Base-by-base conservation (phyloP, 2,329 filamentous ascomycete species). In the Epicoccum nigrum region DNA sequence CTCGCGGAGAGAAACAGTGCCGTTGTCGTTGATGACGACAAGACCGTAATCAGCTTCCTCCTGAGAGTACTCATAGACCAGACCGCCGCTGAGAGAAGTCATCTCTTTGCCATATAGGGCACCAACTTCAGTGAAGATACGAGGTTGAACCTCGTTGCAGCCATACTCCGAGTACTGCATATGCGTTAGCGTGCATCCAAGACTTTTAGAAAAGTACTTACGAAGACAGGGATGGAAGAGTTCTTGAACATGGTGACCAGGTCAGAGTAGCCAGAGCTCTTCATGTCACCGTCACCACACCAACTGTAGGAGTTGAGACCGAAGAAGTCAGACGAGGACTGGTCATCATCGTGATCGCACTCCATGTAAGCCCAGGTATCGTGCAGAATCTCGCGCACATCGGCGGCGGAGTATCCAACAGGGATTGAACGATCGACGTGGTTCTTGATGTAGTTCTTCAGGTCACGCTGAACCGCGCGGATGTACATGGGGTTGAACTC, bases 31-130 rank as follows among this genome's bases (percentile, higher is more conserved):
- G 53, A 79, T 68, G 27, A 71, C 55, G 9, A 81, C 77, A 6
- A 83, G 69, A 39, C 80, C 80, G 58, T 76, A 83, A 61, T 81
- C 72, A 70, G 87, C 86, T 33, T 76, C 74, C 69, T 92, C 90
- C 73, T 92, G 81, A 1, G 85, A 86, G 73, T 84, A 93, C 74
- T 94, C 88, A 77, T 93, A 94, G 37, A 93, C 88, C 37, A 94
- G 80, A 58, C 89, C 89, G 56, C 90, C 90, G 46, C 85, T 87
- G 67, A 93, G 85, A 49, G 84, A 78, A 15, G 78, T 86, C 87
- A 93, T 92, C 58, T 90, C 64, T 31, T 79, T 65, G 49, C 88
- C 82, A 73, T 93, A 93, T 59, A 94, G 85, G 55, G 86, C 79
- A 47, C 78, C 79, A 11, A 91, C 86, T 74, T 94, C 90, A 59